These are phyloP conservation scores for Loxodes magnus DNA, from an alignment of 73 alveolate genomes.

Conservation along the genomic window DNA sequence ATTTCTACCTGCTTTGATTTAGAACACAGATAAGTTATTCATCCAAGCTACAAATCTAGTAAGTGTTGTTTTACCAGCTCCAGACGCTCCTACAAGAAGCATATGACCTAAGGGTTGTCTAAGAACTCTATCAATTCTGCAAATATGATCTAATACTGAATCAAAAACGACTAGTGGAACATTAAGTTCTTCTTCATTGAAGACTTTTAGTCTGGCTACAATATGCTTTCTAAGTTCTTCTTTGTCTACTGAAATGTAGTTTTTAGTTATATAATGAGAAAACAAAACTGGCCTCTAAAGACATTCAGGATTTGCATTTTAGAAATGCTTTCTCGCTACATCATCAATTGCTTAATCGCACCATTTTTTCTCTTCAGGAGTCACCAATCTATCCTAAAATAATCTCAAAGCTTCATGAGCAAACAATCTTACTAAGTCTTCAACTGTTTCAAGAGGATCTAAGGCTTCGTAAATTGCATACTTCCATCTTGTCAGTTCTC, in stretches of 20 bases:
- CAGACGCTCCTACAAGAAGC: constrained; percentile 89
- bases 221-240: constrained; percentile 84
- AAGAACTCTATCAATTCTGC: constrained; percentile 96
- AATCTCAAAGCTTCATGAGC: constrained; percentile 96
- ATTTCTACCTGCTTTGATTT: constrained; percentile 98
- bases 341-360: constrained; percentile 79
- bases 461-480: constrained; percentile 62
- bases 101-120: constrained; percentile 98
- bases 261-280: constrained; percentile 69
- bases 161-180: constrained; percentile 96
- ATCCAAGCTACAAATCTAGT: constrained; percentile 98
- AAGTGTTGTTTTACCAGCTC: constrained; percentile 59
- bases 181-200: constrained; percentile 98
- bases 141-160: constrained; percentile 93
- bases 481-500: constrained; percentile 92
- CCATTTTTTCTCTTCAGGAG: constrained; percentile 93
- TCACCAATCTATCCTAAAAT: constrained; percentile 96
- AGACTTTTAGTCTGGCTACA: constrained; percentile 69
- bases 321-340: constrained; percentile 77
- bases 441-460: constrained; percentile 53
- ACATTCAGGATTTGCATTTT: constrained; percentile 46
- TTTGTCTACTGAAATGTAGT: constrained; percentile 73
- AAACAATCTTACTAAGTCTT: constrained; percentile 82
- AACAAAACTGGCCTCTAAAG: constrained; percentile 87
- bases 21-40: constrained; percentile 90